Evolutionary conservation across 495 filamentous ascomycete genomes (phyloP), one percentile per base, ranked within the genome.

Genomic region (Hypomontagnella monticulosa): DNA sequence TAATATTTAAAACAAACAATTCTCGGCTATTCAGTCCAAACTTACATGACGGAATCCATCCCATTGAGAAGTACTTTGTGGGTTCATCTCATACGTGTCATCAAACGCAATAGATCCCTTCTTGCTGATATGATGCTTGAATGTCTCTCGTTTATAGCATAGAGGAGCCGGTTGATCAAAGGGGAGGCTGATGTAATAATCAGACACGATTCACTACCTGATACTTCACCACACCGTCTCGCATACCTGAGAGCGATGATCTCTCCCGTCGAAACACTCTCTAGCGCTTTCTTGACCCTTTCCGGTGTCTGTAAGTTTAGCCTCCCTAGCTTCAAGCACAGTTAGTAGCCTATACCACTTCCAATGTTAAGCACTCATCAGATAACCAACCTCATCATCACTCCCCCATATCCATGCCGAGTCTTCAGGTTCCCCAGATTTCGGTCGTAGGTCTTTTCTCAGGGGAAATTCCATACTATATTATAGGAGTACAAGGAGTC

Each of bases 41-140:
- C 52, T 53, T 27, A 85, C 82, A 67, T 90, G 87, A 47, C 87
- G 78, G 27, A 91, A 81, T 1, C 89, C 88, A 66, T 92, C 89
- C 89, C 89, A 91, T 72, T 92, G 89, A 0, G 87, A 88, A 3
- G 84, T 83, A 56, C 84, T 84, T 71, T 91, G 87, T 3, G 88
- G 87, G 66, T 90, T 89, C 63, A 90, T 77, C 11, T 81, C 78
- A 64, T 89, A 89, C 46, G 84, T 74, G 62, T 92, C 89, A 63
- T 91, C 87, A 56, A 87, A 86, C 2, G 82, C 77, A 75, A 76
- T 79, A 63, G 79, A 55, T 76, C 84, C 65, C 67, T 76, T 41
- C 63, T 75, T 19, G 30, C 16, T 58, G 62, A 82, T 75, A 70
- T 78, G 48, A 76, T 87, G 74, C 77, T 87, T 54, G 54, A 77